Evolutionary conservation across 768 basidiomycete species (phyloP).

Genomic region (Lentinula edodes): DNA sequence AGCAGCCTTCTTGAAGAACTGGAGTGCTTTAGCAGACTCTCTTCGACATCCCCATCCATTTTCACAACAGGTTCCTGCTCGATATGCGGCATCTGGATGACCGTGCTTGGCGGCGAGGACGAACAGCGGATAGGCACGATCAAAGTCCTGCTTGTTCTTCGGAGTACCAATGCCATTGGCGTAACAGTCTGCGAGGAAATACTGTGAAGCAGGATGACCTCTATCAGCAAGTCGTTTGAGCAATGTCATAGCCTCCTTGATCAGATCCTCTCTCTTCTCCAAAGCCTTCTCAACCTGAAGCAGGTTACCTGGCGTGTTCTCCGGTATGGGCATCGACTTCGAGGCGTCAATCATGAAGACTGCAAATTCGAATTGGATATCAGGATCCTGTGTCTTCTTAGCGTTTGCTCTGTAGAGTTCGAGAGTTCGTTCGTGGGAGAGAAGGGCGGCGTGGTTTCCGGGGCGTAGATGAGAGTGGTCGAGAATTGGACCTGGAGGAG

Average conservation of each 20-base stretch:
- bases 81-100: slow-evolving; percentile 92
- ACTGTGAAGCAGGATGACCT: slow-evolving; percentile 92
- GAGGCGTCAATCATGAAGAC: slow-evolving; percentile 99
- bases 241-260: slow-evolving; percentile 81
- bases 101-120: slow-evolving; percentile 95
- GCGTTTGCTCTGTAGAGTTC: slow-evolving; percentile 97
- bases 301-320: slow-evolving; percentile 63
- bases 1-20: slow-evolving; percentile 91
- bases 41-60: slow-evolving; percentile 97
- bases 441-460: slow-evolving; percentile 86
- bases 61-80: slow-evolving; percentile 96
- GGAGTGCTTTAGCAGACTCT: slow-evolving; percentile 86
- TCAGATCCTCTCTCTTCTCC: slow-evolving; percentile 81
- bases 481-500: slow-evolving; percentile 63
- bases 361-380: slow-evolving; percentile 96
- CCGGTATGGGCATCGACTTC: slow-evolving; percentile 79
- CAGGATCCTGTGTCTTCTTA: slow-evolving; percentile 97
- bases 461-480: slow-evolving; percentile 92
- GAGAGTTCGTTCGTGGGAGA: slow-evolving; percentile 93
- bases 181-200: slow-evolving; percentile 97
- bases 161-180: slow-evolving; percentile 96
- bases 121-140: slow-evolving; percentile 94
- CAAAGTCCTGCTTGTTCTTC: slow-evolving; percentile 91
- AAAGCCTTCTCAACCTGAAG: slow-evolving; percentile 76
- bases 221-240: slow-evolving; percentile 91